Percentiles rank a stretch among this genome's conserved stretches.
Conservation (phyloP, 345 rosid species). For the Trapa incisa region DNA sequence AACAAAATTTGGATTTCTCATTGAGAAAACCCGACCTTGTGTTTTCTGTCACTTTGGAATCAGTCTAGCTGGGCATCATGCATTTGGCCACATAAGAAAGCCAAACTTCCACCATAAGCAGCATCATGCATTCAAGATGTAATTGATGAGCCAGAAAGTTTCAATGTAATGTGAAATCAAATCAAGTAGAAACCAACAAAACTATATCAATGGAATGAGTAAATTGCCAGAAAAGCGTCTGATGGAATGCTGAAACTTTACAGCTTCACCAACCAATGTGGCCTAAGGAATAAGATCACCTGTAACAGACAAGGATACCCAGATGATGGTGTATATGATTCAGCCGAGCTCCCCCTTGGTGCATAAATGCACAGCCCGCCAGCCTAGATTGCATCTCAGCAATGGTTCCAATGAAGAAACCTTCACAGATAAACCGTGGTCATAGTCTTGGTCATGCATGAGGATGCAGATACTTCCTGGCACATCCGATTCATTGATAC, state of each 20-base stretch:
- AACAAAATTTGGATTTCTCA: too few species aligned
- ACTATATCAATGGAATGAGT: constrained; percentile 1
- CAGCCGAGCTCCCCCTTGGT: background rate
- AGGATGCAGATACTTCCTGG: constrained; percentile 65
- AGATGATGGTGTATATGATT: background rate
- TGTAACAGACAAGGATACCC: background rate
- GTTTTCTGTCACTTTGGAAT: too few species aligned
- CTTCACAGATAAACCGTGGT: constrained; percentile 59
- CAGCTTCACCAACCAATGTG: background rate
- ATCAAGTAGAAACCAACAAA: background rate
- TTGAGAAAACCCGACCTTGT: too few species aligned
- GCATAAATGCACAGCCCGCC: background rate
- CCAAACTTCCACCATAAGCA: background rate
- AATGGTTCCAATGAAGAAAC: background rate
- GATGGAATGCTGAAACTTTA: background rate
- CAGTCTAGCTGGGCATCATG: too few species aligned
- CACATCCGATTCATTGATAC: constrained; percentile 63
- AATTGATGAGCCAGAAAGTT: background rate
- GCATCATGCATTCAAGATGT: background rate
- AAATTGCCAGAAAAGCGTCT: background rate
- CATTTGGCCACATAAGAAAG: too few species aligned
- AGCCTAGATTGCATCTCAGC: background rate
- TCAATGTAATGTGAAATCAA: background rate
- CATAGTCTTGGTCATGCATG: constrained; percentile 71
- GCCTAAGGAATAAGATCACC: background rate